Base-by-base conservation (phyloP, 176 grass and related monocot genomes). In the Rhynchospora breviuscula region DNA sequence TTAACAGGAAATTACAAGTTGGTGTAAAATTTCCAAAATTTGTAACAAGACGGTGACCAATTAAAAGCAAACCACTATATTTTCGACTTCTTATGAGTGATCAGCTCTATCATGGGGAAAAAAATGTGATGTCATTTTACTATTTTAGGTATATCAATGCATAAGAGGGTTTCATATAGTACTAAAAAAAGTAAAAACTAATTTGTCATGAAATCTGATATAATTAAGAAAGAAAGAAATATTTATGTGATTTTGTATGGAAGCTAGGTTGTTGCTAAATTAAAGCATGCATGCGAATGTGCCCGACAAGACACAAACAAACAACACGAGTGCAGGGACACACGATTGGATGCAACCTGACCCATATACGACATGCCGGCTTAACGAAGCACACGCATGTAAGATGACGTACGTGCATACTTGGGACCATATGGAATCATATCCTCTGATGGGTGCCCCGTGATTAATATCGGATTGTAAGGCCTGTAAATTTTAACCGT, bases 211-310 rank as follows among this genome's bases (percentile, higher is more conserved):
- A 75, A 13, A 52, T 73, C 3, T 25, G 2, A 23, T 51, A 5
- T 75, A 23, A 51, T 25, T 48, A 74, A 77, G 8, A 0, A 23
- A 47, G 44, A 46, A 40, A 74, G 15, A 5, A 11, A 70, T 45
- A 2, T 84, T 14, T 51, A 63, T 22, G 17, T 21, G 29, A 52
- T 9, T 46, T 21, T 52, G 10, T 61, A 62, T 45, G 26, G 11
- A 40, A 40, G 35, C 35, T 80, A 61, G 56, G n/a, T n/a, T n/a
- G n/a, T 10, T 62, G 12, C 47, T 81, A 64, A 81, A 62, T 81
- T 9, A 2, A 80, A 63, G 43, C 5, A 23, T 23, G 59, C 4
- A 40, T 40, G 35, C 35, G 5, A 40, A 40, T 5, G 1, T 40
- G 35, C 2, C 35, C 35, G 35, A 40, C 35, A 40, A 40, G 35